These are phyloP conservation scores for Colletotrichum kahawae DNA, from an alignment of 2,329 filamentous ascomycete genomes.

Conservation along the genomic window DNA sequence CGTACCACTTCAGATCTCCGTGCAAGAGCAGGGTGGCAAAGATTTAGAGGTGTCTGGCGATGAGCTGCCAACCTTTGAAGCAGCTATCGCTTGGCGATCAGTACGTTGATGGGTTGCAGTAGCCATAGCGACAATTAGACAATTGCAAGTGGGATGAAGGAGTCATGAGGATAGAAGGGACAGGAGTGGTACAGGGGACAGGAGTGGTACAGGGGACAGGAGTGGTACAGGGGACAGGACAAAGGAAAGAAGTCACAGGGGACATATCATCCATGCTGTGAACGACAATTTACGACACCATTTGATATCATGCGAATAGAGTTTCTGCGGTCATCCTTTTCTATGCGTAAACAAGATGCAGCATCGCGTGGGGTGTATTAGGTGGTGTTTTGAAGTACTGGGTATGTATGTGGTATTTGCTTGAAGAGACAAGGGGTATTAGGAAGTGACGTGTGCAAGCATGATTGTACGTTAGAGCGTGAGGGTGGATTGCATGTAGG, in stretches of 20 bases:
- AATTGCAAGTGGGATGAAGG: neutral
- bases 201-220: too few relatives aligned
- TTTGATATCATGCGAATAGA: neutral
- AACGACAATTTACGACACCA: neutral
- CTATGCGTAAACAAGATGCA: neutral
- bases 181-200: neutral
- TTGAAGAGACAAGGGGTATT: neutral
- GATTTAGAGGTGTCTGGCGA: slow-evolving; percentile 23
- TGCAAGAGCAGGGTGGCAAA: slow-evolving; percentile 37
- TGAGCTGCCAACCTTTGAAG: slow-evolving; percentile 6
- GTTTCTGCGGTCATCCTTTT: neutral
- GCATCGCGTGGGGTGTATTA: neutral
- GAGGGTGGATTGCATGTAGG: neutral
- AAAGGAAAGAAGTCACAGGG: neutral
- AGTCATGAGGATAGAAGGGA: neutral
- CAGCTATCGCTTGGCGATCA: neutral
- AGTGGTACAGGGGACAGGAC: neutral
- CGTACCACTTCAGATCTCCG: slow-evolving; percentile 57
- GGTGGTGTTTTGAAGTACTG: neutral
- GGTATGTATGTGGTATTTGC: neutral
- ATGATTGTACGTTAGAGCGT: neutral
- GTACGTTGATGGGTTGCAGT: neutral
- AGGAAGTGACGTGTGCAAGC: neutral
- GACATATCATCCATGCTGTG: neutral
- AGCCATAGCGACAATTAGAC: neutral